Base-by-base conservation (phyloP, 2,329 filamentous ascomycete species). In the Penicillium paneum region DNA sequence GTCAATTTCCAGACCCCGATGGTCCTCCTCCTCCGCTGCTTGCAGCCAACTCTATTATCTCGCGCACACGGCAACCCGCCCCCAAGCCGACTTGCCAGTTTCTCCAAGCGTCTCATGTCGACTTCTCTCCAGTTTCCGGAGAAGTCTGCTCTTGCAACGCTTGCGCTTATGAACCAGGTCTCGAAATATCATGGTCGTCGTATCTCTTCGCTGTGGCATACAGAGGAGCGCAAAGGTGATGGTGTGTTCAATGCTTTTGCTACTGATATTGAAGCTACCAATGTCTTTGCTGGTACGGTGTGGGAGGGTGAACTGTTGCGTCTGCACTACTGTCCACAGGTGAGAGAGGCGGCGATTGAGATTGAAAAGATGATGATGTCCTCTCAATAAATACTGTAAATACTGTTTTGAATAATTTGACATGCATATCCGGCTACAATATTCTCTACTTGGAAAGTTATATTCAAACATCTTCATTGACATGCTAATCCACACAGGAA, bases 1-100 rank as follows among this genome's bases (percentile, higher is more conserved):
- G 85, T 99, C 76, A 97, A 99, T 76, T 86, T 97, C 52, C 89
- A 96, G 68, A 99, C 94, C 0, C 96, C 92, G 0, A 94, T 92
- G 2, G 91, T 97, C 17, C 86, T 99, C 26, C 84, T 99, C 49
- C 83, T 97, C 57, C 89, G 92, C 60, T 94, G 90, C 48, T 81
- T 99, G 6, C 89, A 90, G 6, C 87, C 88, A 2, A 84, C 92
- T 31, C 84, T 99, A 19, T 80, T 96, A 0, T 91, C 93, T 77
- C 84, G 43, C 84, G 87, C 75, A 83, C 88, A 72, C 79, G 90
- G 65, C 83, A 89, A 67, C 81, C 88, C 55, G 82, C 91, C 94
- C 0, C 91, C 92, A 0, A 75, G 92, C 19, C 86, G 91, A 15
- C 81, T 97, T n/a, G 93, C 91, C 12, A 90, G 91, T 11, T 99